Percentiles rank a stretch among this genome's conserved stretches.
phyloP scores from a whole-genome alignment of 2,329 filamentous ascomycete species.

The Tolypocladium capitatum region DNA sequence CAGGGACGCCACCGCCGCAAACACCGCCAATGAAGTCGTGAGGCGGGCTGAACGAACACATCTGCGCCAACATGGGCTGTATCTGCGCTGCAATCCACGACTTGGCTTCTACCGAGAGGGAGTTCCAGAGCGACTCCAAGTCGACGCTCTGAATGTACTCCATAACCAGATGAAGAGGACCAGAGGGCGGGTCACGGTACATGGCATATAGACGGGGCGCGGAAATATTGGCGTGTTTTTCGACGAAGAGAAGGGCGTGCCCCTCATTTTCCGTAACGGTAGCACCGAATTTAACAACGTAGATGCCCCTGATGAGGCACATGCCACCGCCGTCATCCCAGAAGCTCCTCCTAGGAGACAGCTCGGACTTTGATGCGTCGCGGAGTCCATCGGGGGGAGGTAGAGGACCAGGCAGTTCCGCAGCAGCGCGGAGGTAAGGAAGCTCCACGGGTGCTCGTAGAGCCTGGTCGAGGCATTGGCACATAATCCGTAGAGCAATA shows the following conservation, averaged over 20 bases:
- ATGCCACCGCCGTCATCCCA: too few relatives aligned
- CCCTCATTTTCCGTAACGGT: constrained; percentile 5
- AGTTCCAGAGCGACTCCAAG: neutral
- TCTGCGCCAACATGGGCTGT: constrained; percentile 1
- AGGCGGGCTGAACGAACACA: neutral
- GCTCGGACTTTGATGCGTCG: neutral
- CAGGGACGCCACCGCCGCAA: neutral
- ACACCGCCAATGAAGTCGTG: neutral
- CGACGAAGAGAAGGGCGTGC: constrained; percentile 5
- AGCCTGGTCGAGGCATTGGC: neutral
- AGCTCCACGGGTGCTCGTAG: constrained; percentile 1
- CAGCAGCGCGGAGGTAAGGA: constrained; percentile 2
- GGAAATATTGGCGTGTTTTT: neutral
- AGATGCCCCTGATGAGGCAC: neutral
- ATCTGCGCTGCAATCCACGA: constrained; percentile 2
- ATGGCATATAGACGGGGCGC: constrained; percentile 4
- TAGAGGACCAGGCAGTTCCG: constrained; percentile 3
- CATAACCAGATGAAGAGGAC: constrained; percentile 4
- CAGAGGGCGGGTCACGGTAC: constrained; percentile 1
- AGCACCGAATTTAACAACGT: constrained; percentile 3
- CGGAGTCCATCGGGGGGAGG: constrained; percentile 1
- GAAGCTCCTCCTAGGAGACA: constrained; percentile 1
- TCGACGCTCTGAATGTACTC: constrained; percentile 1
- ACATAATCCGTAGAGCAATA: neutral
- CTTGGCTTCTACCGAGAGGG: constrained; percentile 3